These are phyloP conservation scores for Boletus speciosus DNA, from an alignment of 768 basidiomycete genomes.

Conservation along the genomic window DNA sequence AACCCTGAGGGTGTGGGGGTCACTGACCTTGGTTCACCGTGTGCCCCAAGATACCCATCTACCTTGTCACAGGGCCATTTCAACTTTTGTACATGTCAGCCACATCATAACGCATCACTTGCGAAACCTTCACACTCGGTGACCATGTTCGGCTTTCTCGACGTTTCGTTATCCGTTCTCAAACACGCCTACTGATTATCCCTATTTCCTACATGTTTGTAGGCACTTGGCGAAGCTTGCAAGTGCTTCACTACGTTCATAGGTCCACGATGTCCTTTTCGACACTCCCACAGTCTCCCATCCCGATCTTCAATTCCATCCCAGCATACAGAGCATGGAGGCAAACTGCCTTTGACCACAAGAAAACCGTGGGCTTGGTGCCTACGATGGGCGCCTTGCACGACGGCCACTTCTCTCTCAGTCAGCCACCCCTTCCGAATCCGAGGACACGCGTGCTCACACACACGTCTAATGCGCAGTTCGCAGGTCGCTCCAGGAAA, in stretches of 20 bases:
- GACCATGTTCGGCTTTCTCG: not conserved
- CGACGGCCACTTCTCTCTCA: conserved; percentile 86
- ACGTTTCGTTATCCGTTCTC: not conserved
- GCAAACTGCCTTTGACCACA: conserved; percentile 49
- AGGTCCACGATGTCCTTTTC: conserved; percentile 17
- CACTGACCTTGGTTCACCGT: not conserved
- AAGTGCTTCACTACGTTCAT: not conserved
- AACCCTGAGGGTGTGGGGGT: no score
- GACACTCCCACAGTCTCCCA: conserved; percentile 30
- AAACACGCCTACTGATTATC: not conserved
- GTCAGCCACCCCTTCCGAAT: conserved; percentile 46
- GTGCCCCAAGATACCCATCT: not conserved
- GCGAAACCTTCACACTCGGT: not conserved
- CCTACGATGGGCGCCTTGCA: conserved; percentile 98
- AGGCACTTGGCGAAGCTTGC: conserved; percentile 1
- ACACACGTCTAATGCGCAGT: conserved; percentile 45
- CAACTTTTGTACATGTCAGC: no score
- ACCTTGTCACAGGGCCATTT: no score
- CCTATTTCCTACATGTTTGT: conserved; percentile 9
- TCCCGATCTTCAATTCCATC: conserved; percentile 57
- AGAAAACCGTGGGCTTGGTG: conserved; percentile 84
- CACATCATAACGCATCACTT: not conserved
- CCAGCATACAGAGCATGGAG: conserved; percentile 73
- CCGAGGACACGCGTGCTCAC: not conserved
- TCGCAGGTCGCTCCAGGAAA: conserved; percentile 65